Evolutionary conservation across 495 filamentous ascomycete species (phyloP), one percentile per base, ranked within the genome.

Genomic region (Durotheca rogersii): DNA sequence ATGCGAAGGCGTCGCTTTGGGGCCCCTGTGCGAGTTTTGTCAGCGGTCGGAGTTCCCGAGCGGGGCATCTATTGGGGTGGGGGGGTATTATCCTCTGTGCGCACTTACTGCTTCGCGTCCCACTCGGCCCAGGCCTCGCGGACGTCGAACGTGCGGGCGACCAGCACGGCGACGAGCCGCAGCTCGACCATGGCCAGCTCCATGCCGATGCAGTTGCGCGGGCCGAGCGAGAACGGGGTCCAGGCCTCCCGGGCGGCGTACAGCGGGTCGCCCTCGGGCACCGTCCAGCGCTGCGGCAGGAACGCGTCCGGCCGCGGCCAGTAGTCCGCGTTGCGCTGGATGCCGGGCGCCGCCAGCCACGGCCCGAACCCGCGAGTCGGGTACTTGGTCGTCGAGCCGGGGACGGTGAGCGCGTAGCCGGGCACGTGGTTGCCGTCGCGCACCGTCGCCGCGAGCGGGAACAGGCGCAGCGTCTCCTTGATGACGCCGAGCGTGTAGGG

Each of bases 201-300:
- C 61, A 81, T 73, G 0, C 81, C 79, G 16, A 82, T 75, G 53
- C 80, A 83, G 14, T 65, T 69, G 3, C 80, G 51, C 7, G 79
- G 73, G 1, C 80, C 79, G 7, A 67, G 58, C 35, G 76, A 76
- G 47, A 82, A 82, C 12, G 75, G 72, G n/a, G 70, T 58, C 69
- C 69, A 82, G 0, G 75, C 71, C 46, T 68, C 66, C 43, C 77
- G 75, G 5, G 51, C 48, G 19, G 63, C 51, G 32, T 70, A 54
- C 19, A 72, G 51, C 47, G 62, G 65, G 40, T 74, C 47, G 7
- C 63, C 56, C 11, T 66, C 63, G 9, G 41, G 47, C 3, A 58
- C 59, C 6, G 71, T 41, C 58, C 67, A 79, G 0, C 75, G 67
- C 35, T 76, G 67, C 6, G 76, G 76, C 14, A 75, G 35, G 61